Evolutionary conservation across 768 basidiomycete species (phyloP).

Genomic region (Artomyces pyxidatus): DNA sequence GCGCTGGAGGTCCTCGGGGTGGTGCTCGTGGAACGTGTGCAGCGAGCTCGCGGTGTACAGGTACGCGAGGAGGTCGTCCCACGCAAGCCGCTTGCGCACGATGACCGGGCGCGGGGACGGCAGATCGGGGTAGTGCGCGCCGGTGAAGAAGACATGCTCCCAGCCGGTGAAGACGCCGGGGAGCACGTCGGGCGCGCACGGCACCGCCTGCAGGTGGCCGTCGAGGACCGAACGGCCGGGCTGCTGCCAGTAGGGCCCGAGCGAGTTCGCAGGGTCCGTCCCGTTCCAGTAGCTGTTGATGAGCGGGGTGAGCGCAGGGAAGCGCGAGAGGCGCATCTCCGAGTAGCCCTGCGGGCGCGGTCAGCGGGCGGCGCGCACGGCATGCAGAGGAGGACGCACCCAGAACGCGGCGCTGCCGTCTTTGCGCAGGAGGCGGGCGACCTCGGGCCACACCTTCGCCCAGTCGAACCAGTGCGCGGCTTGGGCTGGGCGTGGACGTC

Average conservation of each 20-base stretch:
- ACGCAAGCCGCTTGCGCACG: conserved; percentile 51
- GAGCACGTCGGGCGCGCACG: conserved; percentile 34
- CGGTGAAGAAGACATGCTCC: conserved; percentile 52
- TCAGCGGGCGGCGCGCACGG: not conserved
- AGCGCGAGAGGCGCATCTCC: conserved; percentile 59
- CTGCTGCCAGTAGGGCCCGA: conserved; percentile 73
- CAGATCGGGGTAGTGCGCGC: conserved; percentile 36
- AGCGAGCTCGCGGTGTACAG: conserved; percentile 65
- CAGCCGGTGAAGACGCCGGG: conserved; percentile 33
- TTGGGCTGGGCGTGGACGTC: conserved; percentile 42
- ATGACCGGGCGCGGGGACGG: conserved; percentile 37
- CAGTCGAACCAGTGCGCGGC: conserved; percentile 82
- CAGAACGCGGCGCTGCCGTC: conserved; percentile 68
- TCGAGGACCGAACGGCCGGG: conserved; percentile 75
- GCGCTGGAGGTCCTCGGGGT: conserved; percentile 45
- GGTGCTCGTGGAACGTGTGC: conserved; percentile 54
- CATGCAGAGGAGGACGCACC: conserved; percentile 32
- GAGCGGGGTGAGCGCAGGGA: conserved; percentile 47
- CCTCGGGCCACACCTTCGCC: conserved; percentile 61
- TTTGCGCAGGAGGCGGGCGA: conserved; percentile 46
- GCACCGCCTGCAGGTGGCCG: conserved; percentile 61
- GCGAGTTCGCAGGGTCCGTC: conserved; percentile 37
- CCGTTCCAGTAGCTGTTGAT: conserved; percentile 63
- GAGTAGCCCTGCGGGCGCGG: conserved; percentile 33
- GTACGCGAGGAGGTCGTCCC: conserved; percentile 61